Evolutionary conservation across 805 yeast genomes (phyloP).

Genomic region (Scheffersomyces amazonensis): DNA sequence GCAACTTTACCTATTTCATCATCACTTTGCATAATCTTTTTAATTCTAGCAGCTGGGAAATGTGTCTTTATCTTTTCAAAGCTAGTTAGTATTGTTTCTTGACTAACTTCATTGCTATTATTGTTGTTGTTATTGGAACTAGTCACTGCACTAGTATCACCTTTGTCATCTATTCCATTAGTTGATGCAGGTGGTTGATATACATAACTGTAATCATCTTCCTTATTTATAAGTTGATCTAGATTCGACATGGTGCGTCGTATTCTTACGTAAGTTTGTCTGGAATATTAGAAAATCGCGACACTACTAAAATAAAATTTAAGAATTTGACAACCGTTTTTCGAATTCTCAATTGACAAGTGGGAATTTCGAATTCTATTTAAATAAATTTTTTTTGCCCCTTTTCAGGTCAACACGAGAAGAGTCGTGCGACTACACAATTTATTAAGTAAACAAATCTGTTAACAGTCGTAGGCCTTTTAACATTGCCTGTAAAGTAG

Average conservation of each 20-base stretch:
- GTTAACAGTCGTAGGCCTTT: too few relatives aligned
- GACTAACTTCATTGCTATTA: slow-evolving; percentile 17
- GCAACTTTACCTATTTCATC: slow-evolving; percentile 99
- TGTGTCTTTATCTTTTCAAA: slow-evolving; percentile 68
- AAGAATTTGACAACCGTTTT: too few relatives aligned
- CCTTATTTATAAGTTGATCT: slow-evolving; percentile 9
- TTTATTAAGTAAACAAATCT: too few relatives aligned
- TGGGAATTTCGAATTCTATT: too few relatives aligned
- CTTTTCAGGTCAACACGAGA: too few relatives aligned
- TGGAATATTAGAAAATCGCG: too few relatives aligned
- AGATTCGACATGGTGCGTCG: slow-evolving; percentile 9
- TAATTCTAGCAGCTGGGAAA: slow-evolving; percentile 90
- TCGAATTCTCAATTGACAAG: too few relatives aligned
- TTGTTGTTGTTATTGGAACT: background rate
- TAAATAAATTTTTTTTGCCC: too few relatives aligned
- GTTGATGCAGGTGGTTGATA: slow-evolving; percentile 3
- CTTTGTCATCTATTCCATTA: background rate
- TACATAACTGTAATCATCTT: slow-evolving; percentile 6
- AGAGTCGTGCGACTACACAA: too few relatives aligned
- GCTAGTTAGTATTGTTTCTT: slow-evolving; percentile 27
- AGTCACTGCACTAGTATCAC: background rate
- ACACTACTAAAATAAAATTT: too few relatives aligned
- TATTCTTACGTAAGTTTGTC: too few relatives aligned
- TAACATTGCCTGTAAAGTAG: too few relatives aligned
- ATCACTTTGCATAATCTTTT: slow-evolving; percentile 95